Base-by-base conservation (phyloP, 148 eudicot genomes). In the Nepenthes gracilis region DNA sequence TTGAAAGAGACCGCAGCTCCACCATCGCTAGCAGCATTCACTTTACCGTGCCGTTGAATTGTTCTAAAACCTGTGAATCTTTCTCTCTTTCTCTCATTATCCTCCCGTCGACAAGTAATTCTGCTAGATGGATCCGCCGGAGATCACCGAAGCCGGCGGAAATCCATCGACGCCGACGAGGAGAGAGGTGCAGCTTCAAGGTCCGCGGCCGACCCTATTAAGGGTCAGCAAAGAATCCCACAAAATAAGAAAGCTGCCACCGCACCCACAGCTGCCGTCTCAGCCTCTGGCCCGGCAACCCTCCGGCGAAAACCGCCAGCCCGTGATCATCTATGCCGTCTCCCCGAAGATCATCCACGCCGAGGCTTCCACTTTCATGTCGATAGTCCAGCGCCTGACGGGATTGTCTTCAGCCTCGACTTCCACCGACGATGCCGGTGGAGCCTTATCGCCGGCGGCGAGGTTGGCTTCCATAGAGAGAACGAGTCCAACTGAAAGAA, bases 271-370 rank as follows among this genome's bases (percentile, higher is more conserved):
- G 15, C 53, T 2, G 3, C n/a, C 56, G 2, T 60, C 57, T 7
- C 67, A 59, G 33, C 2, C 35, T 64, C 15, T 49, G 15, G 61
- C 48, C 0, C 60, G 53, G 11, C 67, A 54, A 33, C 2, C 36
- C 67, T 14, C 54, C 33, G 8, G 9, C 65, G 37, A 65, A 48
- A 40, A 54, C 15, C 77, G 61, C 1, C 80, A 87, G 57, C 84
- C 96, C n/a, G 74, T 88, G 6, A 80, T 88, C 1, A 88, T 88
- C 70, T 88, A 83, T 84, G 75, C 80, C 9, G 83, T 85, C 34
- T 85, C 96, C 0, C 96, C 96, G 0, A 88, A 81, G 69, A 83
- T 85, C 49, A 78, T 78, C 61, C 74, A 75, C 76, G 80, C 85
- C n/a, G 82, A 81, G 38, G 71, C 67, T 34, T 71, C 69, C 11